These are phyloP conservation scores for Sordaria brevicollis DNA, from an alignment of 495 filamentous ascomycete genomes.

Conservation along the genomic window DNA sequence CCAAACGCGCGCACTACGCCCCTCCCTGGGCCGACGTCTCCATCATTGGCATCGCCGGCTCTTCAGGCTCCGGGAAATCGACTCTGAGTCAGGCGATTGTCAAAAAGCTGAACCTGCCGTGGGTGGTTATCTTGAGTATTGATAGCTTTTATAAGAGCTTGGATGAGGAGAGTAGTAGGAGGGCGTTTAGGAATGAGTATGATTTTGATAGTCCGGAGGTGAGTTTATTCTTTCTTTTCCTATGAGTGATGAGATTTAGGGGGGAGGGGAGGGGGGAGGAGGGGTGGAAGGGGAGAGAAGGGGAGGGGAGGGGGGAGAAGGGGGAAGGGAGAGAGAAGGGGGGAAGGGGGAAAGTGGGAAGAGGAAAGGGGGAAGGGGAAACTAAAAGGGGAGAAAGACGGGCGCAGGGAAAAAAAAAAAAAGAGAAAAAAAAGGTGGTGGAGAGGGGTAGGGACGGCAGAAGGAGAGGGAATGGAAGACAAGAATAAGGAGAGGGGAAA, in stretches of 20 bases:
- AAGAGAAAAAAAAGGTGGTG: too few species aligned
- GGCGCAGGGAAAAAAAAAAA: too few species aligned
- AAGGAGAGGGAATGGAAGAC: too few species aligned
- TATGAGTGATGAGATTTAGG: background rate
- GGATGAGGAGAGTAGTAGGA: slow-evolving; percentile 56
- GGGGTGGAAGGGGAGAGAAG: slow-evolving; percentile 1
- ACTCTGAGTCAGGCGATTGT: slow-evolving; percentile 89
- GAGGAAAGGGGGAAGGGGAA: too few species aligned
- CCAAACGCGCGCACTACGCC: slow-evolving; percentile 58
- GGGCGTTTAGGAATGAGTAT: slow-evolving; percentile 81
- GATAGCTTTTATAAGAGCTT: slow-evolving; percentile 95
- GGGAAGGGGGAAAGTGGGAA: too few species aligned
- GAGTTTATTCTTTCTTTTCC: slow-evolving; percentile 4
- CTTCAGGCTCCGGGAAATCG: slow-evolving; percentile 96
- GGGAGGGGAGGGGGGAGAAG: too few species aligned
- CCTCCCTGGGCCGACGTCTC: slow-evolving; percentile 90
- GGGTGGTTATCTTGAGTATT: slow-evolving; percentile 97
- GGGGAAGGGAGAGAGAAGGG: too few species aligned
- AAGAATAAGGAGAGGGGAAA: too few species aligned
- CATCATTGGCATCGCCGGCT: slow-evolving; percentile 93
- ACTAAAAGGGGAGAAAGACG: too few species aligned
- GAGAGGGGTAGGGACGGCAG: too few species aligned
- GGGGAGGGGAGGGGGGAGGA: background rate
- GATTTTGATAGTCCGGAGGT: slow-evolving; percentile 87
- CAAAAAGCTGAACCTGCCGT: slow-evolving; percentile 77